These are phyloP conservation scores for Salicornia ramosissima DNA, from an alignment of 148 eudicot genomes.

Conservation along the genomic window DNA sequence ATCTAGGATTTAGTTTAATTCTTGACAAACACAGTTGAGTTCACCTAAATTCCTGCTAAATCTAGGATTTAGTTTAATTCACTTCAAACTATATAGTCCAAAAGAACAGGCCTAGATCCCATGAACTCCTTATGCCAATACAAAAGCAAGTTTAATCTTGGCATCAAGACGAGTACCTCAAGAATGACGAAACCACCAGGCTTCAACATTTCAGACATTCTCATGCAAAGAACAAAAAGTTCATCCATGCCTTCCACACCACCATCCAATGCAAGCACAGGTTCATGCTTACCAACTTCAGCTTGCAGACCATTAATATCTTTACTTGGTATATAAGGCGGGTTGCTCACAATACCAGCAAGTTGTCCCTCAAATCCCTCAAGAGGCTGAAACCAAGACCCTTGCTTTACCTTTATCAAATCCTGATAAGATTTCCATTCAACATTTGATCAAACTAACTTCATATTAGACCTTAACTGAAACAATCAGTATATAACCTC, in stretches of 20 bases:
- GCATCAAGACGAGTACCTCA: conserved; percentile 50
- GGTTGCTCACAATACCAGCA: conserved; percentile 83
- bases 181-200: conserved; percentile 87
- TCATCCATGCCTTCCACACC: conserved; percentile 62
- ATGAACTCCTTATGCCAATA: too few species aligned
- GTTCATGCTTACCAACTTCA: conserved; percentile 89
- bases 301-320: conserved; percentile 71
- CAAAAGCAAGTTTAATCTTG: neutral
- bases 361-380: conserved; percentile 57
- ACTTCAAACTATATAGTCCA: too few species aligned
- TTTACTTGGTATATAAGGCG: conserved; percentile 87
- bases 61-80: too few species aligned
- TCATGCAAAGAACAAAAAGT: conserved; percentile 54
- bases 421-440: conserved; percentile 38
- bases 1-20: too few species aligned
- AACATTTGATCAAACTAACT: neutral
- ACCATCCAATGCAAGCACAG: conserved; percentile 80
- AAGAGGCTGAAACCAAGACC: conserved; percentile 90
- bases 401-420: conserved; percentile 47
- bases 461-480: neutral
- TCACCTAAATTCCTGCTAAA: too few species aligned
- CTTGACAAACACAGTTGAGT: too few species aligned
- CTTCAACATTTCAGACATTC: conserved; percentile 57
- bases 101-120: too few species aligned
- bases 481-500: neutral